Conservation (phyloP, 2,329 filamentous ascomycete genomes). For the Aspergillus quadricinctus region DNA sequence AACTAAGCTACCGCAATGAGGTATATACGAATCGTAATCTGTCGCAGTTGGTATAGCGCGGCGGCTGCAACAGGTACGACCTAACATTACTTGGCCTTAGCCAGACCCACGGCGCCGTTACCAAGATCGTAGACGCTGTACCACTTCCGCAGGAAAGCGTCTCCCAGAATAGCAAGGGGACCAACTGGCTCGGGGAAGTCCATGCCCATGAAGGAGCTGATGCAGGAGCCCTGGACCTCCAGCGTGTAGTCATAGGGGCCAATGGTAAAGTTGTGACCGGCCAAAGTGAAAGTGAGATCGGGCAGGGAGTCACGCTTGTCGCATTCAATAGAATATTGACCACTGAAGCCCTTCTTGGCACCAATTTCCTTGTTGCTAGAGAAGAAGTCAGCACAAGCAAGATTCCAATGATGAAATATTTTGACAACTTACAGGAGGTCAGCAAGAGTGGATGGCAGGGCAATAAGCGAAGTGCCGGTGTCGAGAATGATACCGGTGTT, state of each 20-base stretch:
- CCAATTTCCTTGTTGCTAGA: conserved; percentile 84
- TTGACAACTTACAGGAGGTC: conserved; percentile 67
- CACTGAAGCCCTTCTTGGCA: conserved; percentile 95
- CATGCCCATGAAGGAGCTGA: conserved; percentile 97
- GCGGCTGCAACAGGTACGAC: not conserved
- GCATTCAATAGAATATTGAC: conserved; percentile 94
- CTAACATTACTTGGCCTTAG: conserved; percentile 65
- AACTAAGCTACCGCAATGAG: not conserved
- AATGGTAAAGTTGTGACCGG: conserved; percentile 91
- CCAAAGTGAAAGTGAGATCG: conserved; percentile 85
- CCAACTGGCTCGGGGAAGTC: conserved; percentile 81
- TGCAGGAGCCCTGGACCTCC: conserved; percentile 90
- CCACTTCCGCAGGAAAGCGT: conserved; percentile 52
- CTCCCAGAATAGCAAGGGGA: conserved; percentile 86
- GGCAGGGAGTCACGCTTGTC: conserved; percentile 75
- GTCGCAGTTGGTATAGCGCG: not conserved
- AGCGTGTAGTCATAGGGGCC: conserved; percentile 88
- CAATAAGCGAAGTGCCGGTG: conserved; percentile 96
- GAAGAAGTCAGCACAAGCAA: conserved; percentile 8
- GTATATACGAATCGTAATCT: conserved; percentile 5
- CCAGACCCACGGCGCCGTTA: conserved; percentile 82
- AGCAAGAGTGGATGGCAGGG: conserved; percentile 82
- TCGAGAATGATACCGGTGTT: conserved; percentile 95
- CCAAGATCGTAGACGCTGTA: conserved; percentile 97
- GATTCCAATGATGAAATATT: not conserved